A percentile compares a stretch with the other conserved stretches of the same genome.
phyloP scores from a whole-genome alignment of 352 stramenopile species.

The Phytopythium montanum region DNA sequence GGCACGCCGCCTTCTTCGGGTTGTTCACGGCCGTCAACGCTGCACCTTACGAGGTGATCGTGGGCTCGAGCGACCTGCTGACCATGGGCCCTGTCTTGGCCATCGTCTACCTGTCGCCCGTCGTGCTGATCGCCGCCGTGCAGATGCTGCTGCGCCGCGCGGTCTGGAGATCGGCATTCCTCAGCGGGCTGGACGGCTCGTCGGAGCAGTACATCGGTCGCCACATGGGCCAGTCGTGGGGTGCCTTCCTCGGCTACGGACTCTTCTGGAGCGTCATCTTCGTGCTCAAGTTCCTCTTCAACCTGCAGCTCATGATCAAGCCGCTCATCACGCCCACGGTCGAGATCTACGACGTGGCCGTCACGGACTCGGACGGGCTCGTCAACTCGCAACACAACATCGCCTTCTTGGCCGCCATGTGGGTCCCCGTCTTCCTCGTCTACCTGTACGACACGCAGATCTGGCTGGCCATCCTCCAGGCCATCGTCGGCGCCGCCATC shows the following conservation, averaged over 20 bases:
- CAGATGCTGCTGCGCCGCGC: constrained; percentile 61
- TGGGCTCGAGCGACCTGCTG: constrained; percentile 60
- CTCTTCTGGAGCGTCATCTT: constrained; percentile 83
- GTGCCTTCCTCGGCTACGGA: constrained; percentile 58
- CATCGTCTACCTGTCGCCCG: constrained; percentile 52
- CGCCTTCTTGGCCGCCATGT: constrained; percentile 75
- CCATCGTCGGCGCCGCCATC: constrained; percentile 69
- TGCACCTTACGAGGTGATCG: constrained; percentile 58
- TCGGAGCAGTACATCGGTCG: constrained; percentile 80
- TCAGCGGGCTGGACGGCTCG: constrained; percentile 68
- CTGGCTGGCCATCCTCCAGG: constrained; percentile 82
- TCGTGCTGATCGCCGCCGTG: constrained; percentile 55
- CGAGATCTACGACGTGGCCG: constrained; percentile 88
- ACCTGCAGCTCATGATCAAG: constrained; percentile 97
- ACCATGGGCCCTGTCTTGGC: constrained; percentile 49
- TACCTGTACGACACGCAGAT: constrained; percentile 89
- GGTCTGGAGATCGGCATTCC: constrained; percentile 50
- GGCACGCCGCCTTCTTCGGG: constrained; percentile 79
- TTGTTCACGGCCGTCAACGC: constrained; percentile 69
- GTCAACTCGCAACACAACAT: constrained; percentile 80
- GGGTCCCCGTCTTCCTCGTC: constrained; percentile 73
- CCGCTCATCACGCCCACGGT: constrained; percentile 95
- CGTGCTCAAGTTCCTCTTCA: constrained; percentile 96
- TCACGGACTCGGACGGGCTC: constrained; percentile 45
- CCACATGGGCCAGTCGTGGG: constrained; percentile 72